Conservation (phyloP, 2,329 filamentous ascomycete species). For the Pyrenophora teres region DNA sequence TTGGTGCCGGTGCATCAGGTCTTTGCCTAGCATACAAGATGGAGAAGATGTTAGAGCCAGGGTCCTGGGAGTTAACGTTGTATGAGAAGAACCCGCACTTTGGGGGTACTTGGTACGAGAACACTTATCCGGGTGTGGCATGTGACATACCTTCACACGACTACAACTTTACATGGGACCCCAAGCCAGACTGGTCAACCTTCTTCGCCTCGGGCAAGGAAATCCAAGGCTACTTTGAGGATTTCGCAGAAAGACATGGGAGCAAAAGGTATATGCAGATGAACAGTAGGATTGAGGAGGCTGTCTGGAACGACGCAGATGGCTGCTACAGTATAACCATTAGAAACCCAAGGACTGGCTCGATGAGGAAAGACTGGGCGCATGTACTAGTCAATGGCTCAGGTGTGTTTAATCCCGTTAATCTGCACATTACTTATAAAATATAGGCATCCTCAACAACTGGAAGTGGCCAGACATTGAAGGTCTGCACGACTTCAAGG, state of each 20-base stretch:
- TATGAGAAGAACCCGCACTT: constrained; percentile 41
- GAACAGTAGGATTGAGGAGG: constrained; percentile 51
- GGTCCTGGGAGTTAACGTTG: constrained; percentile 37
- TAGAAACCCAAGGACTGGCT: constrained; percentile 40
- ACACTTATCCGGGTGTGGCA: constrained; percentile 42
- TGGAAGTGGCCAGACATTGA: constrained; percentile 53
- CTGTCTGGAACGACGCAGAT: constrained; percentile 51
- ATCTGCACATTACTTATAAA: constrained; percentile 40
- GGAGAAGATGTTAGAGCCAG: constrained; percentile 38
- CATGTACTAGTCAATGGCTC: constrained; percentile 53
- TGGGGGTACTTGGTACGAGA: constrained; percentile 44
- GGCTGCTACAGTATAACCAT: constrained; percentile 49
- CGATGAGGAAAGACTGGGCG: constrained; percentile 41
- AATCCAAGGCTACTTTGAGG: constrained; percentile 57
- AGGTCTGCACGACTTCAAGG: constrained; percentile 50
- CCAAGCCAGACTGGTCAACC: constrained; percentile 61
- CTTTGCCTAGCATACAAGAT: constrained; percentile 43
- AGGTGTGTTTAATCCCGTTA: constrained; percentile 26
- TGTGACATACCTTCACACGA: constrained; percentile 55
- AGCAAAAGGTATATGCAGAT: constrained; percentile 55
- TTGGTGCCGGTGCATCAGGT: constrained; percentile 38
- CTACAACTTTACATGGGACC: constrained; percentile 66
- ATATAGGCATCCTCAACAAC: constrained; percentile 51
- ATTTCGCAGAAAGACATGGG: constrained; percentile 62
- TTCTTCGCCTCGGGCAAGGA: constrained; percentile 56